Evolutionary conservation across 768 basidiomycete species (phyloP).

Genomic region (Mycena olivaceomarginata): DNA sequence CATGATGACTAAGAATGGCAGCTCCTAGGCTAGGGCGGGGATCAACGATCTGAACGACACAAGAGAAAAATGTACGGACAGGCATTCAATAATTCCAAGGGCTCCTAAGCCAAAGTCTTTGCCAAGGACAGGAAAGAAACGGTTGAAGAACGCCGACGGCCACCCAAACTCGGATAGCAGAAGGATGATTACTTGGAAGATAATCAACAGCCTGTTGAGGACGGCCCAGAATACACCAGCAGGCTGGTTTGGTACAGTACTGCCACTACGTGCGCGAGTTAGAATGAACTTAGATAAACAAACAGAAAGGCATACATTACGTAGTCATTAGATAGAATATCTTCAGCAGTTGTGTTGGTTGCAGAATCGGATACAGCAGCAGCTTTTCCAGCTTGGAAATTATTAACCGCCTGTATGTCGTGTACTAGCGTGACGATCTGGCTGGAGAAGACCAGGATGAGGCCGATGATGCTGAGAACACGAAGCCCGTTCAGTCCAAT

Average conservation of each 20-base stretch:
- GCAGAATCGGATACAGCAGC: conserved; percentile 33
- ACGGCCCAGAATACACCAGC: conserved; percentile 90
- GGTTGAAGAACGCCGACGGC: conserved; percentile 86
- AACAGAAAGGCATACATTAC: conserved; percentile 71
- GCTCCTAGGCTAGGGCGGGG: conserved; percentile 70
- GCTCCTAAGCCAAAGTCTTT: conserved; percentile 90
- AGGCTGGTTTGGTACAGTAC: conserved; percentile 93
- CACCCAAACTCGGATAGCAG: conserved; percentile 90
- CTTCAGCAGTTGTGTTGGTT: conserved; percentile 52
- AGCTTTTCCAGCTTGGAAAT: conserved; percentile 68
- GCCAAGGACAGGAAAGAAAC: conserved; percentile 92
- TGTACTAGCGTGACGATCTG: conserved; percentile 84
- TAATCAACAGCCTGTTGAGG: conserved; percentile 90
- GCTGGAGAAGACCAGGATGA: conserved; percentile 88
- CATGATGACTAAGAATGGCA: conserved; percentile 84
- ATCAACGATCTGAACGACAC: background rate
- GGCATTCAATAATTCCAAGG: conserved; percentile 90
- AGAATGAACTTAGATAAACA: background rate
- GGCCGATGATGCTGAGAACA: conserved; percentile 84
- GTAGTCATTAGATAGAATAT: conserved; percentile 79
- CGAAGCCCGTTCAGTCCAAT: conserved; percentile 89
- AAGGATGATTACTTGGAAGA: conserved; percentile 89
- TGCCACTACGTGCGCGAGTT: conserved; percentile 64
- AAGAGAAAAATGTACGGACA: conserved; percentile 67
- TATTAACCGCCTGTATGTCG: conserved; percentile 86